Conservation (phyloP, 345 rosid species). For the Eucalyptus virginea region DNA sequence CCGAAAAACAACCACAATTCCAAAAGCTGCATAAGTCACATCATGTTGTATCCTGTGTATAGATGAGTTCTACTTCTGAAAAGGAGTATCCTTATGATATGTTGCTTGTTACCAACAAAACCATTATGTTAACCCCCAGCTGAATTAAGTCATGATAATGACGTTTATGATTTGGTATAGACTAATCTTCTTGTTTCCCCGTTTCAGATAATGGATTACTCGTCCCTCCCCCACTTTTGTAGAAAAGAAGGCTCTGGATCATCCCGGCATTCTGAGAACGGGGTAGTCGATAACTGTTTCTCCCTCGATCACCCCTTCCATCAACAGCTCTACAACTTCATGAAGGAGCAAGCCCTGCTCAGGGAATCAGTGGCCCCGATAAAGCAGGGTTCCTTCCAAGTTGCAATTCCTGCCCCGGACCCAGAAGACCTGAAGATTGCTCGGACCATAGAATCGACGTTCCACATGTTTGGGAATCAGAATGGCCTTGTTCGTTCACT, state of each 20-base stretch:
- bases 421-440: slow-evolving; percentile 42
- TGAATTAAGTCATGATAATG: neutral
- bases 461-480: slow-evolving; percentile 45
- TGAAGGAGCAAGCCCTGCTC: slow-evolving; percentile 40
- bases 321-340: slow-evolving; percentile 65
- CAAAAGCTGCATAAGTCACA: neutral
- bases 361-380: slow-evolving; percentile 19
- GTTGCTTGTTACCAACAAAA: neutral
- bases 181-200: neutral
- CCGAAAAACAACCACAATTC: neutral
- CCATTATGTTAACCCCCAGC: neutral
- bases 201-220: slow-evolving; percentile 78
- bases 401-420: slow-evolving; percentile 51
- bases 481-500: slow-evolving; percentile 18
- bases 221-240: slow-evolving; percentile 94
- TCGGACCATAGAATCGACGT: slow-evolving; percentile 56
- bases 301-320: slow-evolving; percentile 80
- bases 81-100: neutral
- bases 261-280: slow-evolving; percentile 27
- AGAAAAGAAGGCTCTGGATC: slow-evolving; percentile 71
- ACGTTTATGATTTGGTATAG: neutral
- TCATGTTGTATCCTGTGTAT: neutral
- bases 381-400: slow-evolving; percentile 80
- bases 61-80: neutral
- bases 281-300: slow-evolving; percentile 58